Evolutionary conservation across 1,139 yeast genomes (phyloP), one percentile per base, ranked within the genome.

Genomic region (Candida sp.): DNA sequence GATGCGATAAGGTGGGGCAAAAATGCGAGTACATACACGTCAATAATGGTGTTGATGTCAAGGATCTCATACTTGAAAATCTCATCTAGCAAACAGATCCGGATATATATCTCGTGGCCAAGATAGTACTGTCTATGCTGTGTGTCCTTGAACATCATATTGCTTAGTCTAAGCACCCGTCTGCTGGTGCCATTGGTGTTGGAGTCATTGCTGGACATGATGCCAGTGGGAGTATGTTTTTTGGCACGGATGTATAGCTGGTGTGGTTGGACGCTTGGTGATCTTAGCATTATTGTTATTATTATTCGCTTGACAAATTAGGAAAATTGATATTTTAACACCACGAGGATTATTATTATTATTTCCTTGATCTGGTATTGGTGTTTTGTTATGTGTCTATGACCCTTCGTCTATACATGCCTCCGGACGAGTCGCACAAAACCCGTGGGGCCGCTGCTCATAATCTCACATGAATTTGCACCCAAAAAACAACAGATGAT

Each of bases 61-160:
- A 53, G 47, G 25, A 52, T 50, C 32, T 49, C 46, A 22, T 44
- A 47, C 34, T 44, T 53, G 44, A 55, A 55, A 17, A 55, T 42
- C 25, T 54, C 55, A 46, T 55, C 58, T 12, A 55, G 37, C 7
- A 54, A 44, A 41, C 53, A 50, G 42, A 55, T 44, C 33, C 54
- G 43, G 11, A 47, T 47, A 39, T 49, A 53, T 17, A 54, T 49
- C 40, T 55, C 58, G 43, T 49, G 46, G 6, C 54, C 52, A 12
- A 49, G 12, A 7, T 28, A 33, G 31, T 28, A 44, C 17, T 38
- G 47, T 37, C 11, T 37, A 12, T 31, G 41, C 25, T 42, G n/a
- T 25, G 5, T 12, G 22, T 42, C 38, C n/a, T 26, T 22, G 12
- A 42, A 42, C 2, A 25, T 8, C 34, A 30, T 41, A 28, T 31